Conservation (phyloP, 2,329 filamentous ascomycete species). For the Orbilia javanica region DNA sequence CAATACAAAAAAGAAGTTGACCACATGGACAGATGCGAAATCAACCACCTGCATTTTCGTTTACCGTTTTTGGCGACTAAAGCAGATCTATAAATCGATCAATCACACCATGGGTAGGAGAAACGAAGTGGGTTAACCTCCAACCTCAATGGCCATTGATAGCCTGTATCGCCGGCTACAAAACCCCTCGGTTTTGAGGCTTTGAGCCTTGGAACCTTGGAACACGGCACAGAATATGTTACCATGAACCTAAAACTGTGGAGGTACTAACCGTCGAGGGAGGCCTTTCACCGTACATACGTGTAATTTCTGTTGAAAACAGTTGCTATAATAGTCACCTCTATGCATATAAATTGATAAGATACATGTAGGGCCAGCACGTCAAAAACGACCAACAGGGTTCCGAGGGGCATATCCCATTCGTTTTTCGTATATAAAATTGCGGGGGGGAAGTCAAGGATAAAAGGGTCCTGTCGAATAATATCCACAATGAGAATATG, state of each 20-base stretch:
- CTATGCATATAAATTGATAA: conserved; percentile 52
- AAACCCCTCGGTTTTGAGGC: conserved; percentile 31
- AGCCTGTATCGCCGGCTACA: conserved; percentile 4
- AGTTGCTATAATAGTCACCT: conserved; percentile 35
- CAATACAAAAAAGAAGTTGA: conserved; percentile 25
- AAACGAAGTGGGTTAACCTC: conserved; percentile 27
- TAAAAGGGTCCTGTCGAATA: conserved; percentile 42
- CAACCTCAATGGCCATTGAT: conserved; percentile 2
- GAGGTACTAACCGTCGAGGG: conserved; percentile 16
- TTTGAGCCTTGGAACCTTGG: conserved; percentile 31
- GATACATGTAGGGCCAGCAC: conserved; percentile 44
- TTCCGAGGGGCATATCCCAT: conserved; percentile 27
- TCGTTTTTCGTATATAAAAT: conserved; percentile 46
- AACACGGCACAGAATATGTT: conserved; percentile 42
- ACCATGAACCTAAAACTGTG: conserved; percentile 40
- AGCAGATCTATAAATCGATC: conserved; percentile 32
- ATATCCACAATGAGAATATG: conserved; percentile 36
- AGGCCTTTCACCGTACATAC: conserved; percentile 8
- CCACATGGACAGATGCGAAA: conserved; percentile 52
- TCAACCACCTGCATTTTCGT: conserved; percentile 51
- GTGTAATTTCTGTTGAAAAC: conserved; percentile 29
- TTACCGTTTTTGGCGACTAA: conserved; percentile 38
- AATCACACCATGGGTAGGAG: conserved; percentile 23
- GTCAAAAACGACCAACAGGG: conserved; percentile 39
- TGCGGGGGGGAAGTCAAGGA: conserved; percentile 45